Conservation (phyloP, 1,284 basidiomycete genomes). For the Ustilago sp. region DNA sequence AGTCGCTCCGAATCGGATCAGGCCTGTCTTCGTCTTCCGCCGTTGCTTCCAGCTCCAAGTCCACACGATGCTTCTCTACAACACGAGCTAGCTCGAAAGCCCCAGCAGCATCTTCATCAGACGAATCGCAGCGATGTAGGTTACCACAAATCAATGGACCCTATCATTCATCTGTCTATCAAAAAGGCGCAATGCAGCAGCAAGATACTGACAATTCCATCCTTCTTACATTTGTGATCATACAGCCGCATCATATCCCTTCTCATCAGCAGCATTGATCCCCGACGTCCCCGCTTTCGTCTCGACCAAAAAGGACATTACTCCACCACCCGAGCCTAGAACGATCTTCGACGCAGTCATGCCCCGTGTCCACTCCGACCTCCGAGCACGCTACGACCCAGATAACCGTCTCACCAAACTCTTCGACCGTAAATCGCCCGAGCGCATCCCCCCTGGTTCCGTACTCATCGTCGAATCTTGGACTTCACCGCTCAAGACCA, state of each 20-base stretch:
- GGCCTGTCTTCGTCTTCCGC: slow-evolving; percentile 18
- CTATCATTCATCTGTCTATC: too few relatives aligned
- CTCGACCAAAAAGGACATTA: slow-evolving; percentile 38
- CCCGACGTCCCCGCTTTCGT: slow-evolving; percentile 37
- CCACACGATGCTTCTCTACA: slow-evolving; percentile 41
- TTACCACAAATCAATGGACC: background rate
- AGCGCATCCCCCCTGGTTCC: slow-evolving; percentile 63
- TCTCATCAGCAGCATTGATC: slow-evolving; percentile 53
- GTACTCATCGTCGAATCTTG: slow-evolving; percentile 67
- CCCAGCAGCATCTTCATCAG: background rate
- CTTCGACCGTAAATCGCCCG: slow-evolving; percentile 59
- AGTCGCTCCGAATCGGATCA: slow-evolving; percentile 33
- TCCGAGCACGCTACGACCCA: slow-evolving; percentile 60
- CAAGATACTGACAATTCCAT: background rate
- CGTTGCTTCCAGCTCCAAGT: slow-evolving; percentile 12
- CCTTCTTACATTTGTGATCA: background rate
- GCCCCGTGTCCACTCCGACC: slow-evolving; percentile 57
- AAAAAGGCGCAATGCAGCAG: background rate
- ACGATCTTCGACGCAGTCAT: slow-evolving; percentile 55
- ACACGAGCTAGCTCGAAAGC: slow-evolving; percentile 13
- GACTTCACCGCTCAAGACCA: slow-evolving; percentile 55
- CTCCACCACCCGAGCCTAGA: slow-evolving; percentile 49
- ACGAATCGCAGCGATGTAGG: slow-evolving; percentile 27
- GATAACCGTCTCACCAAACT: slow-evolving; percentile 59
- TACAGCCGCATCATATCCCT: slow-evolving; percentile 46